Percentiles rank a stretch among this genome's conserved stretches.
Evolutionary conservation across 768 basidiomycete genomes (phyloP).

Genomic region (Psilocybe tampanensis): DNA sequence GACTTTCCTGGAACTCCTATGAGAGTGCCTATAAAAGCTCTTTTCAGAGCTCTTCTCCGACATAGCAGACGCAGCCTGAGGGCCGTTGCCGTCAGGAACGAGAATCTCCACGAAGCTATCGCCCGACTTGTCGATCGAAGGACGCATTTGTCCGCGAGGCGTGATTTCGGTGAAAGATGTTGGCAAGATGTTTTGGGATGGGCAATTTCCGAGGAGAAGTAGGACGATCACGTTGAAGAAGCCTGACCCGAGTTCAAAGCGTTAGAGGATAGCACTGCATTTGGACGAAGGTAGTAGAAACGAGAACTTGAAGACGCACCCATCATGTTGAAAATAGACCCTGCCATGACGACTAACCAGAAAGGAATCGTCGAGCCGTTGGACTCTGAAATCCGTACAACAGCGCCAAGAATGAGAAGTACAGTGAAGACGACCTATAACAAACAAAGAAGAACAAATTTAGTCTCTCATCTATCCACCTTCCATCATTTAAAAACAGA

Average conservation of each 20-base stretch:
- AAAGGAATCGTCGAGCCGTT: slow-evolving; percentile 27
- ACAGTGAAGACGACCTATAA: slow-evolving; percentile 29
- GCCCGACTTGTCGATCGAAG: slow-evolving; percentile 4
- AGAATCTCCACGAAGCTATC: neutral
- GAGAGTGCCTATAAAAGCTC: neutral
- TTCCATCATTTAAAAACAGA: neutral
- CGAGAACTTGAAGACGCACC: slow-evolving; percentile 16
- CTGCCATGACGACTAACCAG: slow-evolving; percentile 22
- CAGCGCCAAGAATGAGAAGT: slow-evolving; percentile 29
- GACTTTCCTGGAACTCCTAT: neutral
- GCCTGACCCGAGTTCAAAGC: slow-evolving; percentile 1
- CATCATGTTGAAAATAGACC: slow-evolving; percentile 31
- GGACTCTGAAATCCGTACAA: slow-evolving; percentile 29
- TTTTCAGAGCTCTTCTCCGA: neutral
- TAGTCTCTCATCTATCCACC: neutral
- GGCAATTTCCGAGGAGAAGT: slow-evolving; percentile 9
- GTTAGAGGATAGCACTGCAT: neutral
- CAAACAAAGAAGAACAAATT: neutral
- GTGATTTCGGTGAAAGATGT: neutral
- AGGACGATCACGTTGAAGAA: slow-evolving; percentile 20
- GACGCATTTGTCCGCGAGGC: neutral
- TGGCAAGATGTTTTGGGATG: slow-evolving; percentile 5
- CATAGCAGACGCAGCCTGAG: too few species aligned
- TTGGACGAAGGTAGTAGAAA: neutral
- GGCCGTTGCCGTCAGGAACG: too few species aligned